Percentiles rank a stretch among this genome's conserved stretches.
Conservation (phyloP, 2,329 filamentous ascomycete genomes). For the Thermothelomyces thermophilus region DNA sequence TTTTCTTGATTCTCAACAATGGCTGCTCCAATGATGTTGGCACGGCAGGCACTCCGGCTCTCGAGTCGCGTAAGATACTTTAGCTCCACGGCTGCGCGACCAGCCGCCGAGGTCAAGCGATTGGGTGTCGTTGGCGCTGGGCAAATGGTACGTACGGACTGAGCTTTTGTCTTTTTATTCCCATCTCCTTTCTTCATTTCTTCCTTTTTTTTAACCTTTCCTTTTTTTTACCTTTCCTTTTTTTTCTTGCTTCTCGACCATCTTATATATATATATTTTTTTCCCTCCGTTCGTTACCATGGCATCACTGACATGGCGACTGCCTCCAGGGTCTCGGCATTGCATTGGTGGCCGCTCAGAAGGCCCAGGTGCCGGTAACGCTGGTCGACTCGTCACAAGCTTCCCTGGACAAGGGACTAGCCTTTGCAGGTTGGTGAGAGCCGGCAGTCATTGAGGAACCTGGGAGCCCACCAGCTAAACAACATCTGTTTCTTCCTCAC, state of each 20-base stretch:
- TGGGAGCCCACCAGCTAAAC: not conserved
- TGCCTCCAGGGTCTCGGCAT: constrained; percentile 76
- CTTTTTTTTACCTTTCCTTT: not conserved
- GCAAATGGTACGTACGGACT: constrained; percentile 67
- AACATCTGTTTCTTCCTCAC: constrained; percentile 5
- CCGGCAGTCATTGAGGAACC: not conserved
- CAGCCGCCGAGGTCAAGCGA: constrained; percentile 65
- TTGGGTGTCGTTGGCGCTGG: constrained; percentile 90
- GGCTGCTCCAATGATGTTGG: constrained; percentile 18
- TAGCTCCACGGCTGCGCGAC: constrained; percentile 57
- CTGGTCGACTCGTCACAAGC: constrained; percentile 79
- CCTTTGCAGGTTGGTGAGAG: constrained; percentile 66
- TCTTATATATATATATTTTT: not conserved
- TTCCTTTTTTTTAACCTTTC: not conserved
- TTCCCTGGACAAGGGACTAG: constrained; percentile 80
- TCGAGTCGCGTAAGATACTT: constrained; percentile 52
- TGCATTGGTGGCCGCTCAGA: constrained; percentile 84
- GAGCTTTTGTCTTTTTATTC: not conserved
- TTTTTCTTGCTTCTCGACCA: not conserved
- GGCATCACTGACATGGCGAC: not conserved
- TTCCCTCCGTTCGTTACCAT: not conserved
- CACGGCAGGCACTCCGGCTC: constrained; percentile 26
- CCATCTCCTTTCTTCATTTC: not conserved
- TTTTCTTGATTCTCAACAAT: constrained; percentile 14
- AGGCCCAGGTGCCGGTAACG: constrained; percentile 74